Evolutionary conservation across 805 yeast species (phyloP).

Genomic region (Metschnikowia drakensbergensis): DNA sequence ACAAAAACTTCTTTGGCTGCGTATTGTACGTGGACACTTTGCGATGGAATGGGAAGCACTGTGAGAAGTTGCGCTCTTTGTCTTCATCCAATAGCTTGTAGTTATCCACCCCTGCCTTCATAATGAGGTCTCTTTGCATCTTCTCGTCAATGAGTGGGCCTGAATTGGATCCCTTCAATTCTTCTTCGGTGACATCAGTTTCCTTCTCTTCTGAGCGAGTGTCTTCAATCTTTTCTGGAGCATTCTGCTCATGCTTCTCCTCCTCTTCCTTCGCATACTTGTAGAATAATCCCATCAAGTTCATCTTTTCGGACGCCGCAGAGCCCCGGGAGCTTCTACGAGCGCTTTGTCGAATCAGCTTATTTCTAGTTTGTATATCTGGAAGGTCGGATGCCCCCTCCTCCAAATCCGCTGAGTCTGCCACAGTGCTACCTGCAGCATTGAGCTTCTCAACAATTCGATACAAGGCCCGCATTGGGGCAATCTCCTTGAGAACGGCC

Average conservation of each 20-base stretch:
- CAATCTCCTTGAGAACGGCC: slow-evolving; percentile 24
- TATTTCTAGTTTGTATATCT: background rate
- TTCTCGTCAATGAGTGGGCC: background rate
- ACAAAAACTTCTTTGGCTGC: slow-evolving; percentile 45
- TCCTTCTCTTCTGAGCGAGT: background rate
- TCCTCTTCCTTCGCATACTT: slow-evolving; percentile 39
- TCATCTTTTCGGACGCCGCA: slow-evolving; percentile 5
- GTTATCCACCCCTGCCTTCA: background rate
- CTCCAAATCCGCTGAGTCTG: background rate
- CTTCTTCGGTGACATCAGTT: background rate
- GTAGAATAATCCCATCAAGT: slow-evolving; percentile 26
- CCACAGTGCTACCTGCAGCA: background rate
- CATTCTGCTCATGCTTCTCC: background rate
- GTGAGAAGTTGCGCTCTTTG: slow-evolving; percentile 66
- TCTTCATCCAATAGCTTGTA: slow-evolving; percentile 23
- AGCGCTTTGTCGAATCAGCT: slow-evolving; percentile 4
- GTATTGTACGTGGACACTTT: slow-evolving; percentile 47
- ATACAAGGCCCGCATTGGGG: slow-evolving; percentile 34
- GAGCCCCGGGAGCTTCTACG: slow-evolving; percentile 11
- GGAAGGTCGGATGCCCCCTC: background rate
- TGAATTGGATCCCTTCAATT: too few species aligned
- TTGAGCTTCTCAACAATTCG: slow-evolving; percentile 18
- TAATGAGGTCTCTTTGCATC: background rate
- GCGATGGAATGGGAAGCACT: slow-evolving; percentile 80
- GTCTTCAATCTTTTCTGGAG: background rate